phyloP scores from a whole-genome alignment of 2,329 filamentous ascomycete species.

The Epichloe amarillans region DNA sequence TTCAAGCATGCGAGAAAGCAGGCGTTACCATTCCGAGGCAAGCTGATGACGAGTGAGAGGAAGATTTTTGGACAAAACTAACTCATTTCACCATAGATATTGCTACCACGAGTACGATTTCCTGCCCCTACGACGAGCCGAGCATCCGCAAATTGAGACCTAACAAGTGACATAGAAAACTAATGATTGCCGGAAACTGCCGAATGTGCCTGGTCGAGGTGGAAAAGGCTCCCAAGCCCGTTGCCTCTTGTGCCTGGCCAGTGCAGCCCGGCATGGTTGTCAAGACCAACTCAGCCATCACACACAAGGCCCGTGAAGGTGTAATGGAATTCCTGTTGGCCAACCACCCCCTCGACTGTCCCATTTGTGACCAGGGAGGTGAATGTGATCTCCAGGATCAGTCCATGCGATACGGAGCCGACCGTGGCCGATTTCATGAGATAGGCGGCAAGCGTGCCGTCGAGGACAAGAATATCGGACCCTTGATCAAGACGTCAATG shows the following conservation, averaged over 20 bases:
- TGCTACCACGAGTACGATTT: slow-evolving; percentile 87
- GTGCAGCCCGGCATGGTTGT: slow-evolving; percentile 98
- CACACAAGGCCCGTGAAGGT: slow-evolving; percentile 95
- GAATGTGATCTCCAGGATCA: slow-evolving; percentile 99
- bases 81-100: slow-evolving; percentile 48
- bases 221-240: slow-evolving; percentile 88
- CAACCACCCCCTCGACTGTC: slow-evolving; percentile 92
- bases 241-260: slow-evolving; percentile 97
- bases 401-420: slow-evolving; percentile 95
- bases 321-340: slow-evolving; percentile 98
- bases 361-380: slow-evolving; percentile 96
- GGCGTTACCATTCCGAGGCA: slow-evolving; percentile 77
- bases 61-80: background rate
- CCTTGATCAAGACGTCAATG: slow-evolving; percentile 98
- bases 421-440: slow-evolving; percentile 95
- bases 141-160: slow-evolving; percentile 18
- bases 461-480: slow-evolving; percentile 98
- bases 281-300: slow-evolving; percentile 91
- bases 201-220: slow-evolving; percentile 99
- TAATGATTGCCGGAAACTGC: slow-evolving; percentile 98
- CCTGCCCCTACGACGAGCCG: slow-evolving; percentile 10
- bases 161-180: slow-evolving; percentile 52
- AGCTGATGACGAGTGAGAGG: background rate
- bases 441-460: slow-evolving; percentile 90
- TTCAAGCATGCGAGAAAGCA: slow-evolving; percentile 98